A percentile compares a stretch with the other conserved stretches of the same genome.
phyloP scores from a whole-genome alignment of 129 eudicot species.

The Tanacetum coccineum region DNA sequence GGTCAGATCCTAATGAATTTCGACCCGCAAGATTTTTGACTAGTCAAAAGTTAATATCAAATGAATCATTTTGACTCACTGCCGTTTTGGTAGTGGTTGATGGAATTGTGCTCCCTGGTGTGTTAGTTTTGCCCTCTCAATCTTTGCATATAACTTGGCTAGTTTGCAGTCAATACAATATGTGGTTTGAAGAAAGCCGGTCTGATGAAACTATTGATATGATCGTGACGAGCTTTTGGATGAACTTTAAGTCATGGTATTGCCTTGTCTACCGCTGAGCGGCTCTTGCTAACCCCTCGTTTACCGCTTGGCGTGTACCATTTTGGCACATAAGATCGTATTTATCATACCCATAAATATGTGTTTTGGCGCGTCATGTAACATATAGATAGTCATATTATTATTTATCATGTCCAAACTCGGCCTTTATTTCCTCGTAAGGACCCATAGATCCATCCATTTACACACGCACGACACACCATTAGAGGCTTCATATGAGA shows the following conservation, averaged over 20 bases:
- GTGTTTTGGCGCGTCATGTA: too few relatives aligned
- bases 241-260: too few relatives aligned
- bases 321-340: not conserved
- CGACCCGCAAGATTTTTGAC: slow-evolving; percentile 36
- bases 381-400: not conserved
- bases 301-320: slow-evolving; percentile 4
- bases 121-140: slow-evolving; percentile 25
- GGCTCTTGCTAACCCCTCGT: slow-evolving; percentile 26
- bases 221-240: slow-evolving; percentile 30
- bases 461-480: not conserved
- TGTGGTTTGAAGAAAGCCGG: not conserved
- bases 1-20: slow-evolving; percentile 29
- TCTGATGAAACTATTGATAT: slow-evolving; percentile 20
- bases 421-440: not conserved
- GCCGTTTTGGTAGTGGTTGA: slow-evolving; percentile 36
- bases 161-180: slow-evolving; percentile 27
- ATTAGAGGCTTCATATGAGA: not conserved
- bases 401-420: not conserved
- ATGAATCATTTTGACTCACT: slow-evolving; percentile 27
- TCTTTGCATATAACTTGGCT: slow-evolving; percentile 23
- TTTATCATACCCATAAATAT: not conserved
- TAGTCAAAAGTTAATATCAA: slow-evolving; percentile 17
- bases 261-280: too few relatives aligned
- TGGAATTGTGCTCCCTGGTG: slow-evolving; percentile 37
- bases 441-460: not conserved